Evolutionary conservation across 2,329 filamentous ascomycete genomes (phyloP), one percentile per base, ranked within the genome.

Genomic region (Fusarium haematococcum): DNA sequence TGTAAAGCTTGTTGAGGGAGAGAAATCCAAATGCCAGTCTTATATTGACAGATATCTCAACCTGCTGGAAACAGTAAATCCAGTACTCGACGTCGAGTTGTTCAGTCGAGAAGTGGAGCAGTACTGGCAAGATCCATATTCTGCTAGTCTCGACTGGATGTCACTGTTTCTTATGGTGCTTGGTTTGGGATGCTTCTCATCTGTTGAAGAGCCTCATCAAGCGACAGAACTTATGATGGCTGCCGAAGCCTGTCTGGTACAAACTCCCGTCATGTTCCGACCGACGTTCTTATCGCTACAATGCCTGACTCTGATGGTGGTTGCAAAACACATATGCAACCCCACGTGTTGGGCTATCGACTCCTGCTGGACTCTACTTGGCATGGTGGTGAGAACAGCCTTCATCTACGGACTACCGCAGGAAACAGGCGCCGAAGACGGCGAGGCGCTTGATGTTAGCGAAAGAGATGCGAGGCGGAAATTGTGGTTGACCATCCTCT

Each of bases 241-340:
- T 4, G 79, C 82, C 11, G 82, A 83, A 61, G 81, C 81, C 0
- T 83, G 81, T 37, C 75, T 83, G 6, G 81, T 82, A 78, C 81
- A 83, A 71, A 83, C 82, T 5, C 80, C 81, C 2, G 83, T 82
- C 67, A 83, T 83, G 78, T 82, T 82, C 57, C 80, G 81, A 2
- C 82, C 82, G 9, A 82, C 79, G 4, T 71, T 82, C 35, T 70
- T 80, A n/a, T 75, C 79, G 1, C 73, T 83, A 16, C 79, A 80
- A 63, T 75, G 78, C 1, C 65, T 83, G 13, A 77, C 77, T 18
- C 72, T 83, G 20, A 82, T 82, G 78, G 78, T 81, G 25, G 78
- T 83, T 37, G 81, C 82, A 30, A 83, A 83, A 70, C 80, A 82
- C 50, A 77, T 82, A 9, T 83, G 81, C 74, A 83, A 83, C 65